Evolutionary conservation across 129 eudicot genomes (phyloP).

Genomic region (Flaveria ramosissima): DNA sequence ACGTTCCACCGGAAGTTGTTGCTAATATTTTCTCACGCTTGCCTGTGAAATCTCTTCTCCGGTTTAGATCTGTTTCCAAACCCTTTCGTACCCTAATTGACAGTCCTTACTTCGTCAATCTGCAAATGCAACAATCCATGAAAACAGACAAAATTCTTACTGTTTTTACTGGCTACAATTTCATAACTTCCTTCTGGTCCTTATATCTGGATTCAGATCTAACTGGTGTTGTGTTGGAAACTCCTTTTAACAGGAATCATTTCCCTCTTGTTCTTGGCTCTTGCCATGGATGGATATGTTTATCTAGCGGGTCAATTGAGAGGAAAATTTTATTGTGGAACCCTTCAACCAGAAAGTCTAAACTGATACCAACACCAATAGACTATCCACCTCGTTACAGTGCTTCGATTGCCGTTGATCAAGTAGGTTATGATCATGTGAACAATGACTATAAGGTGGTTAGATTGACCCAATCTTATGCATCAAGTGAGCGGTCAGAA

Average conservation of each 20-base stretch:
- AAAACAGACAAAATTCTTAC: conserved; percentile 15
- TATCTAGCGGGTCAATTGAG: conserved; percentile 5
- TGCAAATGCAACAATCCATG: conserved; percentile 22
- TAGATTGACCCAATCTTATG: not conserved
- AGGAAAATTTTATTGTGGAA: conserved; percentile 23
- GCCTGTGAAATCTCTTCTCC: conserved; percentile 24
- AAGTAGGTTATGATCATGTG: conserved; percentile 18
- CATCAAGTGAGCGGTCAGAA: not conserved
- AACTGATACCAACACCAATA: not conserved
- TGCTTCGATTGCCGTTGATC: not conserved
- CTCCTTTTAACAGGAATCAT: not conserved
- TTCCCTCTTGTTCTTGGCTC: conserved; percentile 15
- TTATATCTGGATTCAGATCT: not conserved
- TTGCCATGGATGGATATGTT: conserved; percentile 33
- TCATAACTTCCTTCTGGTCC: not conserved
- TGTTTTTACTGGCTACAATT: not conserved
- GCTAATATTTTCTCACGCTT: conserved; percentile 21
- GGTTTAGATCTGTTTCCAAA: conserved; percentile 31
- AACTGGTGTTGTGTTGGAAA: conserved; percentile 14
- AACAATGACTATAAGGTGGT: conserved; percentile 28
- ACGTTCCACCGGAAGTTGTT: conserved; percentile 18
- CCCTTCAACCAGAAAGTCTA: conserved; percentile 30
- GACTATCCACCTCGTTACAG: not conserved
- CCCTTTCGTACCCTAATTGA: conserved; percentile 23
- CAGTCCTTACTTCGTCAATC: conserved; percentile 25